A percentile compares a stretch with the other conserved stretches of the same genome.
phyloP scores from a whole-genome alignment of 2,329 filamentous ascomycete species.

The Fusarium sororula region DNA sequence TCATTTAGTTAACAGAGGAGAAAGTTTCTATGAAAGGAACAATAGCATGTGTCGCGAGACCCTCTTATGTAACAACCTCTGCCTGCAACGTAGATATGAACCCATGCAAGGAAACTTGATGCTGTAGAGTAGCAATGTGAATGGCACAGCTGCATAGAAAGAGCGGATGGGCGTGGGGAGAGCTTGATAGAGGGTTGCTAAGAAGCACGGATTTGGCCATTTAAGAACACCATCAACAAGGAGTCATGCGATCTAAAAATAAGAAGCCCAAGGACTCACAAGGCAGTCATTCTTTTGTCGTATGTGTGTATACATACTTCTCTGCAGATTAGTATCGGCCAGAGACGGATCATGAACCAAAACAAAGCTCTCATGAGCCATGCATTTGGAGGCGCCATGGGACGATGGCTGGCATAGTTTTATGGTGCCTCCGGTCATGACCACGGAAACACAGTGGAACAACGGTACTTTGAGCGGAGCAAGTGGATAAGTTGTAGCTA shows the following conservation, averaged over 20 bases:
- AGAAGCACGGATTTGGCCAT: not conserved
- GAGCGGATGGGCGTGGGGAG: slow-evolving; percentile 8
- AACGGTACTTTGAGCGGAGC: slow-evolving; percentile 12
- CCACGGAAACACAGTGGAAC: slow-evolving; percentile 22
- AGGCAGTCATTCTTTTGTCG: not conserved
- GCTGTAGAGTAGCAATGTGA: slow-evolving; percentile 15
- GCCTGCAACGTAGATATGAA: slow-evolving; percentile 12
- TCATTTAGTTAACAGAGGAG: not conserved
- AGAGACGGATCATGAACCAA: slow-evolving; percentile 4
- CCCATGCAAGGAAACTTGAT: slow-evolving; percentile 25
- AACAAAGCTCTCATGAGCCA: not conserved
- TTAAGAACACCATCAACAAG: not conserved
- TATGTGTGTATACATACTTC: not conserved
- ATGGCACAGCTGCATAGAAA: slow-evolving; percentile 8
- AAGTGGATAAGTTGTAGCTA: slow-evolving; percentile 17
- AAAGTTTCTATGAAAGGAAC: not conserved
- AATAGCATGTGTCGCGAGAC: not conserved
- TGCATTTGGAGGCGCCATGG: not conserved
- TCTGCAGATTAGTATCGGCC: not conserved
- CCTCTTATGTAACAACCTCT: not conserved
- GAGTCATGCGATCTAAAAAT: slow-evolving; percentile 14
- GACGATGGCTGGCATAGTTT: slow-evolving; percentile 15
- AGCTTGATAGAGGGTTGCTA: not conserved
- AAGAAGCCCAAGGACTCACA: slow-evolving; percentile 9
- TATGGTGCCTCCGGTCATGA: slow-evolving; percentile 3